phyloP scores from a whole-genome alignment of 192 early-diverging fungal species.

The Jimgerdemannia flammicorona region DNA sequence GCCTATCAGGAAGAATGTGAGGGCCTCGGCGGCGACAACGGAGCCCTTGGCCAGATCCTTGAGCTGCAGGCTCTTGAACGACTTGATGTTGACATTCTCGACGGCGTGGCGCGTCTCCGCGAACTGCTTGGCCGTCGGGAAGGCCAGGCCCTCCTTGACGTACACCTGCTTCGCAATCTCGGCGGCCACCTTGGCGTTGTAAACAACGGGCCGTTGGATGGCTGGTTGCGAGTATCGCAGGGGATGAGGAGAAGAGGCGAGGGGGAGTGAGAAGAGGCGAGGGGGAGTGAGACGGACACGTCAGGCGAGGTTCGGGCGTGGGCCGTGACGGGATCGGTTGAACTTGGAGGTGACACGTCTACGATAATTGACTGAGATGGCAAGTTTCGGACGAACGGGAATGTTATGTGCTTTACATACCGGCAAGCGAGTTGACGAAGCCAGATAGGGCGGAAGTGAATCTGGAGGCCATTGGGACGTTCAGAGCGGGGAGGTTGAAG shows the following conservation, averaged over 20 bases:
- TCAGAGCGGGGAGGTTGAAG: background rate
- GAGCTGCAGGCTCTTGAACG: slow-evolving; percentile 41
- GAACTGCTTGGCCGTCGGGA: slow-evolving; percentile 46
- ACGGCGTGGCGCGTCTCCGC: slow-evolving; percentile 41
- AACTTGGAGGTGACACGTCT: background rate
- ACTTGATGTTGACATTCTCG: slow-evolving; percentile 29
- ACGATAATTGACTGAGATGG: too few species aligned
- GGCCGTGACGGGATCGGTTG: too few species aligned
- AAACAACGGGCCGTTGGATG: slow-evolving; percentile 37
- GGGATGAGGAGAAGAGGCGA: background rate
- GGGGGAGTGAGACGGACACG: background rate
- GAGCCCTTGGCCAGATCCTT: slow-evolving; percentile 45
- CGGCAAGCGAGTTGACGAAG: background rate
- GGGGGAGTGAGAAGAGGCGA: background rate
- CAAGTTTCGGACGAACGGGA: background rate
- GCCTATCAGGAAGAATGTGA: slow-evolving; percentile 59
- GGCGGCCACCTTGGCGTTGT: slow-evolving; percentile 52
- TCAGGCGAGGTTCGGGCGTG: background rate
- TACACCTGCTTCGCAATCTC: slow-evolving; percentile 65
- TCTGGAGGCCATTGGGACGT: background rate
- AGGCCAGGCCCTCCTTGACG: slow-evolving; percentile 54
- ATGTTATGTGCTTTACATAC: background rate
- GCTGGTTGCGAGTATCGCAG: slow-evolving; percentile 6
- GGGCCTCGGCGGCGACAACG: slow-evolving; percentile 48
- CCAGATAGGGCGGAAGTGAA: background rate